phyloP scores from a whole-genome alignment of 169 alveolate genomes.

The Eimeria acervulina region DNA sequence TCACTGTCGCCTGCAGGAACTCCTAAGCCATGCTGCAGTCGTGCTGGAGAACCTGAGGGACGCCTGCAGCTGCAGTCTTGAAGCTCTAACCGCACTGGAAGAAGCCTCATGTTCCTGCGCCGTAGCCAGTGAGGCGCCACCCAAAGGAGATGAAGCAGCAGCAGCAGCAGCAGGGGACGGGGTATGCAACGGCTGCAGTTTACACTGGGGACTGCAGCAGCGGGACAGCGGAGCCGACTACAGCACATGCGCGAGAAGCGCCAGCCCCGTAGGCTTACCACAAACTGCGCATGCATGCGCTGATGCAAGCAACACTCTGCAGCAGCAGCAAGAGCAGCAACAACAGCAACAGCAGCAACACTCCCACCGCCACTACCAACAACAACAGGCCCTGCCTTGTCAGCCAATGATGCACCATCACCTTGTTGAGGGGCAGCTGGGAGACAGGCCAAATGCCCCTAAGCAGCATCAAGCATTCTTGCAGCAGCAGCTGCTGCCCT shows the following conservation, averaged over 20 bases:
- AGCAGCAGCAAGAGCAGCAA: background rate
- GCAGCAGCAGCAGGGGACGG: conserved; percentile 24
- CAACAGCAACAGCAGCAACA: background rate
- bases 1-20: background rate
- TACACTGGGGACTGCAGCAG: background rate
- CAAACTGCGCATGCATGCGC: background rate
- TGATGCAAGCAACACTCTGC: background rate
- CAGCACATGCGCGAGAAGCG: background rate
- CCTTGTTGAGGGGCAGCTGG: background rate
- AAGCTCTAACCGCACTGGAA: background rate
- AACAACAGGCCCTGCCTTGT: background rate
- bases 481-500: conserved; percentile 4
- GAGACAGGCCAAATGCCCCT: background rate
- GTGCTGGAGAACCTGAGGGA: background rate
- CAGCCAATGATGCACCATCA: background rate
- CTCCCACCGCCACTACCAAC: background rate
- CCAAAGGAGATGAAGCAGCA: background rate
- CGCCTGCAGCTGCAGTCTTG: background rate
- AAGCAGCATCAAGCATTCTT: background rate
- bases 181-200: background rate
- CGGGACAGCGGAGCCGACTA: background rate
- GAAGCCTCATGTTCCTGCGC: background rate
- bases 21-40: background rate
- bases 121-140: background rate
- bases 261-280: background rate